Conservation (phyloP, 768 basidiomycete genomes). For the Atractiella rhizophila region DNA sequence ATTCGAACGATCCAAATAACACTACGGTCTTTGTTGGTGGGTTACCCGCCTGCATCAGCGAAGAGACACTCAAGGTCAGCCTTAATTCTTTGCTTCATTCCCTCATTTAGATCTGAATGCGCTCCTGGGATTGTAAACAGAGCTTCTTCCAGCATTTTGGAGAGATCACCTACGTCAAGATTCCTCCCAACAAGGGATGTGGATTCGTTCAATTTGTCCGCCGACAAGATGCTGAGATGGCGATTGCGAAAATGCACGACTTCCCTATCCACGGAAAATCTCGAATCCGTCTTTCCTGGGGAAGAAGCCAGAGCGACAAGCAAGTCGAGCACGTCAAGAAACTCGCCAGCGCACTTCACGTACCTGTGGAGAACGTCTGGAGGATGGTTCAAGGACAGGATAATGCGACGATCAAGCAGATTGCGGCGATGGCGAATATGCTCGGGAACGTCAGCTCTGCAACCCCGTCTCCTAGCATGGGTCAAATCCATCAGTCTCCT, state of each 20-base stretch:
- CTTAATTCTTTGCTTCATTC: slow-evolving; percentile 76
- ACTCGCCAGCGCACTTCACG: slow-evolving; percentile 14
- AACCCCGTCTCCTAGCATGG: too few species aligned
- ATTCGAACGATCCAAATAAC: slow-evolving; percentile 77
- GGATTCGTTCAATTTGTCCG: slow-evolving; percentile 87
- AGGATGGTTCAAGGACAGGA: slow-evolving; percentile 17
- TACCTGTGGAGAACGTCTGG: slow-evolving; percentile 17
- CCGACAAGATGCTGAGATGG: slow-evolving; percentile 63
- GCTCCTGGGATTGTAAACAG: too few species aligned
- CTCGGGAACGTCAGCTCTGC: too few species aligned
- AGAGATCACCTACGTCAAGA: slow-evolving; percentile 37
- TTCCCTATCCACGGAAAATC: slow-evolving; percentile 70
- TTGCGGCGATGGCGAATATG: too few species aligned
- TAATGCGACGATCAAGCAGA: slow-evolving; percentile 17
- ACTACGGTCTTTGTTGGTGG: slow-evolving; percentile 86
- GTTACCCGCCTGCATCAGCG: slow-evolving; percentile 59
- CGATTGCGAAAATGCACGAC: slow-evolving; percentile 91
- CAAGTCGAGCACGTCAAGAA: slow-evolving; percentile 17
- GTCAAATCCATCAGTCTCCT: too few species aligned
- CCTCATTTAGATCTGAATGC: not conserved
- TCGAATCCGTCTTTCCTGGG: slow-evolving; percentile 75
- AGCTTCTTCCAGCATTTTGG: slow-evolving; percentile 19
- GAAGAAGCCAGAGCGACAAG: slow-evolving; percentile 40
- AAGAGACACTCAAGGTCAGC: slow-evolving; percentile 69
- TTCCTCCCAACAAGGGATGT: slow-evolving; percentile 85